Evolutionary conservation across 1,139 yeast species (phyloP), one percentile per base, ranked within the genome.

Genomic region (Hanseniaspora gamundiae): DNA sequence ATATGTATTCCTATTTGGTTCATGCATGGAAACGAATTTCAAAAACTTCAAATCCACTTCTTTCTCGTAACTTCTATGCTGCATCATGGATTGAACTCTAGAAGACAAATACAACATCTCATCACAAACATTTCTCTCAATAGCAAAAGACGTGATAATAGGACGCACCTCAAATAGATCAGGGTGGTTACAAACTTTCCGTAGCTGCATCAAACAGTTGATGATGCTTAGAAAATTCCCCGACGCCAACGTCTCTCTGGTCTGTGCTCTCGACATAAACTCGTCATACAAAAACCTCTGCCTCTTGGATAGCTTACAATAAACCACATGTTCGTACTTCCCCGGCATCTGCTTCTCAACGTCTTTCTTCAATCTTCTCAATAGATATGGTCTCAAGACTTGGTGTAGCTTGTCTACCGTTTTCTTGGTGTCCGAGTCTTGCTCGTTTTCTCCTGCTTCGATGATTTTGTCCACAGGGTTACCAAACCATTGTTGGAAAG

Each of bases 271-370:
- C 1, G 95, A 83, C 95, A 93, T 86, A 57, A 93, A 93, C 61
- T 93, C 99, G 61, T 93, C 98, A 56, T 93, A 93, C 44, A 93
- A 66, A 54, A 76, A 85, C 46, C 98, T 68, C 58, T 93, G 99
- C 51, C 99, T 75, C 55, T 91, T 87, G 1, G 97, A 88, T 43
- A 93, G 66, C 31, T 95, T 76, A 66, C 98, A 93, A 57, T 84
- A 86, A 7, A 93, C 79, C 48, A 93, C 78, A 61, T 93, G 99
- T 60, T 93, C 99, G 60, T 86, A 84, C 59, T 93, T 93, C 1
- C 85, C 96, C 1, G 99, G 99, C 98, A 93, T 91, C 63, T 93
- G 98, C 60, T 91, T 86, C 56, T 93, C 99, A 13, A 93, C 99
- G 61, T 93, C 99, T 24, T 86, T 87, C 60, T 93, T 93, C 56